Conservation (phyloP, 2,329 filamentous ascomycete species). For the Botrytis tulipae region DNA sequence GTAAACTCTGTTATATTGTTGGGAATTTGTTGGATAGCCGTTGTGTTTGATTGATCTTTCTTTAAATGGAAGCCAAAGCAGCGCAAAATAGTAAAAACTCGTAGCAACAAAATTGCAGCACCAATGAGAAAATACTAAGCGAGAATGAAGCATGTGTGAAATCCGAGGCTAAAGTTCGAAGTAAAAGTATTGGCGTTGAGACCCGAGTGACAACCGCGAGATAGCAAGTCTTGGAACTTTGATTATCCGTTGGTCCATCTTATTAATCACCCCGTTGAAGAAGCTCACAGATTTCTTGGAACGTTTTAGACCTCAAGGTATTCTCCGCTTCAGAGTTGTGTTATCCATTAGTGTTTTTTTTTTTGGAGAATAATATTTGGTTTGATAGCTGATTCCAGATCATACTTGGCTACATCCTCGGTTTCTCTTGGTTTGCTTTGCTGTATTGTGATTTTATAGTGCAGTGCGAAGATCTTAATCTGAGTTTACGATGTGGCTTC, state of each 20-base stretch:
- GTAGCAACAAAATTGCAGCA: not conserved
- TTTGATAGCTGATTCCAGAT: not conserved
- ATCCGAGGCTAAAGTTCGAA: not conserved
- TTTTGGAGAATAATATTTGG: not conserved
- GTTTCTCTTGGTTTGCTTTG: not conserved
- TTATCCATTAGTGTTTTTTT: too few species aligned
- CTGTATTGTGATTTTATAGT: not conserved
- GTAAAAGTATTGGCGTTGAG: not conserved
- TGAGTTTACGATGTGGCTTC: not conserved
- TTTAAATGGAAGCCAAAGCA: not conserved
- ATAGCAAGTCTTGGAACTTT: not conserved
- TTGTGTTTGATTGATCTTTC: not conserved
- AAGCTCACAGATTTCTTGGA: not conserved
- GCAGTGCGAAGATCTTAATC: not conserved
- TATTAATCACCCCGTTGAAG: not conserved
- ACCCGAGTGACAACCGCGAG: not conserved
- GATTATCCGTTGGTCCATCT: not conserved
- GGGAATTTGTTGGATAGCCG: not conserved
- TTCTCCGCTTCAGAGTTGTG: not conserved
- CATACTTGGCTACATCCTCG: not conserved
- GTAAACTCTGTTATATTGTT: not conserved
- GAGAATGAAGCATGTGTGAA: not conserved
- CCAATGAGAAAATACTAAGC: not conserved
- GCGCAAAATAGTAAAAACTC: too few species aligned
- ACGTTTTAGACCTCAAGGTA: not conserved